Evolutionary conservation across 345 rosid genomes (phyloP), one percentile per base, ranked within the genome.

Genomic region (Salix brachista): DNA sequence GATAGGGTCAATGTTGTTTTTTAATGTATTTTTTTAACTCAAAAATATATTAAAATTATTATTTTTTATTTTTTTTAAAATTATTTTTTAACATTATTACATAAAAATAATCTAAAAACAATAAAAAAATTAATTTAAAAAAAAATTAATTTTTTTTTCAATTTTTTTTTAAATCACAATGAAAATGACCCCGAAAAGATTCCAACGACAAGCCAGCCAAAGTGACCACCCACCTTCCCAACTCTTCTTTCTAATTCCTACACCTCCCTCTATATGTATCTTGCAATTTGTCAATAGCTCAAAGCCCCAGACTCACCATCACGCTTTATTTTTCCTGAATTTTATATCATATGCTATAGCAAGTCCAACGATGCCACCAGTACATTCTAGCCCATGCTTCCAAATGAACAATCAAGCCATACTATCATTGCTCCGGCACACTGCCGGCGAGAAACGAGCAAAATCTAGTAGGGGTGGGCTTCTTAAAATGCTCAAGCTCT

Each of bases 341-440:
- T 73, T 84, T 70, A 26, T 69, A 14, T 19, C n/a, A 21, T 1
- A 37, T 25, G 5, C 21, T 10, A 26, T 36, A 36, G 8, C 3
- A 39, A 28, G 48, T 21, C 2, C 46, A 21, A 84, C 13, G 67
- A 90, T 89, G 91, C 94, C 91, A 65, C 86, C 97, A 0, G 90
- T 92, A 18, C 94, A 92, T 79, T 90, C 96, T 30, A 95, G 93
- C 82, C 94, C 94, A 2, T 88, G 72, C 80, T 87, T 80, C 83
- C 91, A 85, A 41, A 91, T 89, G 89, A 94, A 95, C 69, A 87
- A 87, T 83, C 93, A 92, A 8, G 88, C 98, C n/a, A 78, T 95
- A 62, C 70, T 88, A 8, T 88, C 93, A 3, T 83, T 93, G 52
- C 91, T 95, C 83, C 90, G 90, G 72, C 93, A 87, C 71, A 80